These are phyloP conservation scores for Spathaspora gorwiae DNA, from an alignment of 805 yeast species.

Conservation along the genomic window DNA sequence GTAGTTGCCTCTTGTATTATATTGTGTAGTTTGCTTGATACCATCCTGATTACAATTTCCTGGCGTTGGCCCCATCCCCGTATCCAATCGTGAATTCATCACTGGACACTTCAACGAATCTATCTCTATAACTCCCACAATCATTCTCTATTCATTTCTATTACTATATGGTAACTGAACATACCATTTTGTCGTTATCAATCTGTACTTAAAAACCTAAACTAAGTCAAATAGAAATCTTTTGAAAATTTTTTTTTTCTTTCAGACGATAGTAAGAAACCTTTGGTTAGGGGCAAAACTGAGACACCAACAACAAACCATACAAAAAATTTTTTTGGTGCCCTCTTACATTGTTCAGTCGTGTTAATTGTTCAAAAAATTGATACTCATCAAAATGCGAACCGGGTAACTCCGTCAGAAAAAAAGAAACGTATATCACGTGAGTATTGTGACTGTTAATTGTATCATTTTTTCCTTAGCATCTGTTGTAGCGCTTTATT, in stretches of 20 bases:
- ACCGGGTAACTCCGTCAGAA: neutral
- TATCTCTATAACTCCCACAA: too few relatives aligned
- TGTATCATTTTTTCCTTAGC: neutral
- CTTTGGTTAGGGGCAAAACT: neutral
- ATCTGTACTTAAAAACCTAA: neutral
- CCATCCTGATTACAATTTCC: too few relatives aligned
- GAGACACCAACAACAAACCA: neutral
- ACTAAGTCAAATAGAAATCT: neutral
- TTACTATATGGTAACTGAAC: neutral
- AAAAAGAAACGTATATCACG: neutral
- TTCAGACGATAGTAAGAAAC: neutral
- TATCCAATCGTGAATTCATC: too few relatives aligned
- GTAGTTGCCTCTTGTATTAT: too few relatives aligned
- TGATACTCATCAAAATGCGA: neutral
- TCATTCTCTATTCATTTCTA: too few relatives aligned
- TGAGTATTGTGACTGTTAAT: neutral
- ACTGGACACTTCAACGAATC: too few relatives aligned
- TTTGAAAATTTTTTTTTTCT: slow-evolving; percentile 1
- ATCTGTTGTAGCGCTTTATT: too few relatives aligned
- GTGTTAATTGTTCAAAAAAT: neutral
- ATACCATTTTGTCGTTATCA: slow-evolving; percentile 4
- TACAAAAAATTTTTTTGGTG: neutral
- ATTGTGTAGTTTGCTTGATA: too few relatives aligned
- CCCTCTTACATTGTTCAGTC: neutral
- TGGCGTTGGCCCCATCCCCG: too few relatives aligned